These are phyloP conservation scores for Saccharomycopsis fermentans DNA, from an alignment of 805 yeast species.

Conservation along the genomic window DNA sequence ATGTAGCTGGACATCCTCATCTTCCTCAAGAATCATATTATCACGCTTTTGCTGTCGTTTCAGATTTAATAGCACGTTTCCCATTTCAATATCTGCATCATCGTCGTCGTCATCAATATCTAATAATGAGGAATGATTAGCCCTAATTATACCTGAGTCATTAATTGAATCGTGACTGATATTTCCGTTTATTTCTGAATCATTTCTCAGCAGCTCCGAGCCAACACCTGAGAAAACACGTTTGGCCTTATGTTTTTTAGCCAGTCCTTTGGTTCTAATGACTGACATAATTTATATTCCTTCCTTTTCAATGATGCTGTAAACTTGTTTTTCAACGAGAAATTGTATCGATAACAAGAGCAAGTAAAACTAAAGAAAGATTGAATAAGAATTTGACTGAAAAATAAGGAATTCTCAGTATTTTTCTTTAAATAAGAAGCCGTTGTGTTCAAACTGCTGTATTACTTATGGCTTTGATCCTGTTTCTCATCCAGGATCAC, in stretches of 20 bases:
- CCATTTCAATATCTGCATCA: conserved; percentile 1
- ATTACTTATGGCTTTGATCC: background rate
- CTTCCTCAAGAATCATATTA: background rate
- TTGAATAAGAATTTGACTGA: too few species aligned
- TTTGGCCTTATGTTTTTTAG: background rate
- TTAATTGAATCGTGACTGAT: background rate
- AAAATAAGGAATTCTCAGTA: too few species aligned
- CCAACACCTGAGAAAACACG: background rate
- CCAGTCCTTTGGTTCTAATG: background rate
- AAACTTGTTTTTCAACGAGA: background rate
- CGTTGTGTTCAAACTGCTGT: too few species aligned
- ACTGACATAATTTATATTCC: background rate
- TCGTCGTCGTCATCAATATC: background rate
- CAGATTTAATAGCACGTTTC: background rate
- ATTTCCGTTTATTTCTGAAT: background rate
- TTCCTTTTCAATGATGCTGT: background rate
- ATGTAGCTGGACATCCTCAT: background rate
- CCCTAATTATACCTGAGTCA: background rate
- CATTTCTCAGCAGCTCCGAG: background rate
- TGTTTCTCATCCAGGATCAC: background rate
- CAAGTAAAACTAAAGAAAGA: background rate
- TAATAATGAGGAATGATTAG: background rate
- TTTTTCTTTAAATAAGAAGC: too few species aligned
- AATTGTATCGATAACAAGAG: background rate
- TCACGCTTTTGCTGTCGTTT: background rate